Conservation (phyloP, 2,329 filamentous ascomycete species). For the Aspergillus oerlinghausenensis region DNA sequence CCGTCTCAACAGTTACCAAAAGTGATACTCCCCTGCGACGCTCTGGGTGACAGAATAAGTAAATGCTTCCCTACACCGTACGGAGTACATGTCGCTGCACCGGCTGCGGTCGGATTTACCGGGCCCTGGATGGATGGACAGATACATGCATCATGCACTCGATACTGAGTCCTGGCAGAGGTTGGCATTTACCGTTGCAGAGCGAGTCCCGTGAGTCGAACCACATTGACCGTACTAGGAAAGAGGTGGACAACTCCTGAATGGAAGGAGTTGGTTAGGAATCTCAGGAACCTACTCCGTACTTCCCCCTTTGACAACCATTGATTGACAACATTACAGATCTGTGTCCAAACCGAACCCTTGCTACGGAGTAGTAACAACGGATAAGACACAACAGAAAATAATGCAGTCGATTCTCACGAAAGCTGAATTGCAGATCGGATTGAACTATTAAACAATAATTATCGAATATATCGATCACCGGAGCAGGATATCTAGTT, state of each 20-base stretch:
- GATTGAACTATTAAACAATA: neutral
- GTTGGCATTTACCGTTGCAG: neutral
- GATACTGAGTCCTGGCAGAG: neutral
- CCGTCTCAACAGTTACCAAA: neutral
- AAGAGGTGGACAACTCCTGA: constrained; percentile 3
- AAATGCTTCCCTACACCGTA: constrained; percentile 12
- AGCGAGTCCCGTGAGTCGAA: neutral
- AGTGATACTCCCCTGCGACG: constrained; percentile 1
- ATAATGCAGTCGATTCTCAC: neutral
- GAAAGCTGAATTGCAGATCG: neutral
- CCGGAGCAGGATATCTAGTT: neutral
- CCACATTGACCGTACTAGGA: constrained; percentile 9
- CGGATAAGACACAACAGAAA: neutral
- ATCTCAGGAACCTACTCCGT: neutral
- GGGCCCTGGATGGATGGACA: constrained; percentile 3
- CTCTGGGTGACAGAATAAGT: constrained; percentile 13
- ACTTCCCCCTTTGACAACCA: neutral
- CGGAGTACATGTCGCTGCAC: neutral
- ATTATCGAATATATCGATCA: neutral
- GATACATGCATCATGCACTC: constrained; percentile 6
- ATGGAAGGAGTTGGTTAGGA: neutral
- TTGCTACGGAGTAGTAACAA: neutral
- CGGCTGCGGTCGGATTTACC: constrained; percentile 4
- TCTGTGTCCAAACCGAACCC: neutral
- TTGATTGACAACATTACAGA: neutral